Percentiles rank a stretch among this genome's conserved stretches.
These are phyloP conservation scores for Fusarium sp. DNA, from an alignment of 2,329 filamentous ascomycete species.

Conservation along the genomic window DNA sequence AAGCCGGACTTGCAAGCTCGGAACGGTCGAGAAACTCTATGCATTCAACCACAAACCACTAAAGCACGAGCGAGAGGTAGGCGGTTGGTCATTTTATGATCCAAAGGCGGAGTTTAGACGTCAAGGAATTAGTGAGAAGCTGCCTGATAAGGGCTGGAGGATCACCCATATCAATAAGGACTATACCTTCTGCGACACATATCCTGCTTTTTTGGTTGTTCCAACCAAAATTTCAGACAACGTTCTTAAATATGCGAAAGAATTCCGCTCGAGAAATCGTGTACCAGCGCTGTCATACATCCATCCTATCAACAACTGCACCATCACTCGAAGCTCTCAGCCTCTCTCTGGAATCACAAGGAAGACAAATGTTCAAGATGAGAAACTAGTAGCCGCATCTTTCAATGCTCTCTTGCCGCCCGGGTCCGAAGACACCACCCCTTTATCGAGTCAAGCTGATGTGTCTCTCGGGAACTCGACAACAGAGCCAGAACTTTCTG, in stretches of 20 bases:
- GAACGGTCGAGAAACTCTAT: constrained; percentile 87
- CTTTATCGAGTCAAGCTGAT: constrained; percentile 63
- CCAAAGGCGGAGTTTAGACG: constrained; percentile 85
- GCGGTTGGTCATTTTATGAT: constrained; percentile 89
- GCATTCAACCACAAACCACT: constrained; percentile 88
- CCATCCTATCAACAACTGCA: constrained; percentile 97
- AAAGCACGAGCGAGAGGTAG: constrained; percentile 76
- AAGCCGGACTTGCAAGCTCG: constrained; percentile 81
- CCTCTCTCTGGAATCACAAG: constrained; percentile 87
- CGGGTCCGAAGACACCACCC: constrained; percentile 52
- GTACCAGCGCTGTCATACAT: constrained; percentile 93
- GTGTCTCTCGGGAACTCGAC: constrained; percentile 52
- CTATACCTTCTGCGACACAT: constrained; percentile 92
- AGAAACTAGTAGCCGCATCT: constrained; percentile 91
- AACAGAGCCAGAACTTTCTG: constrained; percentile 65
- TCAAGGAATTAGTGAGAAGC: constrained; percentile 87
- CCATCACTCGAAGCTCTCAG: constrained; percentile 94
- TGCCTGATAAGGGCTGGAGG: constrained; percentile 84
- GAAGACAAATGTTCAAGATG: constrained; percentile 94
- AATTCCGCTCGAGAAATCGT: constrained; percentile 87
- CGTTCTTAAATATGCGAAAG: constrained; percentile 90
- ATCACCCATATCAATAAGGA: constrained; percentile 90
- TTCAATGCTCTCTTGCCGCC: constrained; percentile 67
- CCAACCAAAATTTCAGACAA: constrained; percentile 95
- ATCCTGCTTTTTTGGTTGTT: constrained; percentile 86